Evolutionary conservation across 257 asterid species (phyloP).

Genomic region (Gardenia jasminoides): DNA sequence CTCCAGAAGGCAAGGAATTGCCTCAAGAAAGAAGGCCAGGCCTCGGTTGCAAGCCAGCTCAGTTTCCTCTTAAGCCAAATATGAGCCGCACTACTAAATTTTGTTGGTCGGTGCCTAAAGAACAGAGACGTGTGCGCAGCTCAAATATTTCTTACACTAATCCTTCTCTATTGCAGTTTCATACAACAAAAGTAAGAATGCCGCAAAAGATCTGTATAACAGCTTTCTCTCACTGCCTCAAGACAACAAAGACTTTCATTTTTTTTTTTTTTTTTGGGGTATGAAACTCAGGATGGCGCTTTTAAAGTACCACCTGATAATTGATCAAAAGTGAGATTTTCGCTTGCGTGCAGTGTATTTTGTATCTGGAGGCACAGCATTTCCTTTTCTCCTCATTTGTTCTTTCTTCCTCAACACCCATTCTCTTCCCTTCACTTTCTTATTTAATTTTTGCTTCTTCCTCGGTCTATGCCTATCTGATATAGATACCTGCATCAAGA

Average conservation of each 20-base stretch:
- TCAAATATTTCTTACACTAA: no score
- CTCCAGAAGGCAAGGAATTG: conserved; percentile 45
- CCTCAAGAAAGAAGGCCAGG: conserved; percentile 74
- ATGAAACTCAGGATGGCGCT: background rate
- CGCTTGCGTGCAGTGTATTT: conserved; percentile 88
- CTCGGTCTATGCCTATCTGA: conserved; percentile 78
- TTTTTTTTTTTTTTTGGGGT: background rate
- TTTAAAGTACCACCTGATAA: background rate
- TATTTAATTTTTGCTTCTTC: conserved; percentile 75
- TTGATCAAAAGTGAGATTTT: conserved; percentile 63
- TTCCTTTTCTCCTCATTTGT: conserved; percentile 76
- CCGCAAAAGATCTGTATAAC: background rate
- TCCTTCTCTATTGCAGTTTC: background rate
- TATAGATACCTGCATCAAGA: conserved; percentile 49
- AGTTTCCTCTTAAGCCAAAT: conserved; percentile 54
- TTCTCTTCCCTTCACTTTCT: conserved; percentile 70
- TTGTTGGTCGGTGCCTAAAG: no score
- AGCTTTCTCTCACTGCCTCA: background rate
- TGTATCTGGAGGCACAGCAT: conserved; percentile 65
- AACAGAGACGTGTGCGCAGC: no score
- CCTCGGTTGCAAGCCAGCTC: conserved; percentile 57
- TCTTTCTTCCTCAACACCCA: conserved; percentile 84
- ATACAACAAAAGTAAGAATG: background rate
- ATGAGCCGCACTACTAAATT: conserved; percentile 39
- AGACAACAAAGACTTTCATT: background rate